Percentiles rank a stretch among this genome's conserved stretches.
phyloP scores from a whole-genome alignment of 345 rosid species.

The Garcia nutans region DNA sequence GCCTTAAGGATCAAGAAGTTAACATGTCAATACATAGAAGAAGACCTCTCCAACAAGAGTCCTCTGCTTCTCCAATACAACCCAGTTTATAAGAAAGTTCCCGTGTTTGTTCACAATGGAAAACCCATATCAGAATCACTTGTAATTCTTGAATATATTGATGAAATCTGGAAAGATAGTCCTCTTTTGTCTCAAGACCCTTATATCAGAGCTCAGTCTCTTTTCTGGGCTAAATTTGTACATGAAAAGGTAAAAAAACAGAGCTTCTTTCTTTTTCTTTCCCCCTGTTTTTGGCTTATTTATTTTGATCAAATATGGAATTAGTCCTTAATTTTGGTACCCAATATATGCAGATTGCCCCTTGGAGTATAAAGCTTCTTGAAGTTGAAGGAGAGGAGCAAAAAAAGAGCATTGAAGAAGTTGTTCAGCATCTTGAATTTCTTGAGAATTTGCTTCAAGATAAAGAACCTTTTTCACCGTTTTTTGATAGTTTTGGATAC shows the following conservation, averaged over 20 bases:
- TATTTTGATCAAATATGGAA: no score
- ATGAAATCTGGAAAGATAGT: slow-evolving; percentile 8
- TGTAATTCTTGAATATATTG: slow-evolving; percentile 19
- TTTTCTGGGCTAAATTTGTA: slow-evolving; percentile 19
- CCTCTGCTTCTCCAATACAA: slow-evolving; percentile 3
- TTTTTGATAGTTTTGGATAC: slow-evolving; percentile 9
- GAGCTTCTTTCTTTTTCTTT: no score
- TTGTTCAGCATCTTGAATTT: background rate
- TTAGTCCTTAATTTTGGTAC: background rate
- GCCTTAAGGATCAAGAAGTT: slow-evolving; percentile 20
- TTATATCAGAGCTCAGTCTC: slow-evolving; percentile 7
- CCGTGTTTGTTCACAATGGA: slow-evolving; percentile 17
- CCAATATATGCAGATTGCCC: slow-evolving; percentile 1
- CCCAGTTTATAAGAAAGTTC: slow-evolving; percentile 14
- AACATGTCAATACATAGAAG: slow-evolving; percentile 3
- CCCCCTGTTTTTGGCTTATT: no score
- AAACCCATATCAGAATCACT: slow-evolving; percentile 15
- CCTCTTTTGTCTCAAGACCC: slow-evolving; percentile 12
- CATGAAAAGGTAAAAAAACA: slow-evolving; percentile 13
- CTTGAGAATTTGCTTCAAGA: slow-evolving; percentile 10
- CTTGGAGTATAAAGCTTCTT: background rate
- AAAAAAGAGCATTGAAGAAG: background rate
- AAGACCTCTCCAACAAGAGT: no score
- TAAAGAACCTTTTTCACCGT: slow-evolving; percentile 9
- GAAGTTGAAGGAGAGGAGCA: background rate